phyloP scores from a whole-genome alignment of 108 stramenopile species.

The Nitzschia inconspicua region DNA sequence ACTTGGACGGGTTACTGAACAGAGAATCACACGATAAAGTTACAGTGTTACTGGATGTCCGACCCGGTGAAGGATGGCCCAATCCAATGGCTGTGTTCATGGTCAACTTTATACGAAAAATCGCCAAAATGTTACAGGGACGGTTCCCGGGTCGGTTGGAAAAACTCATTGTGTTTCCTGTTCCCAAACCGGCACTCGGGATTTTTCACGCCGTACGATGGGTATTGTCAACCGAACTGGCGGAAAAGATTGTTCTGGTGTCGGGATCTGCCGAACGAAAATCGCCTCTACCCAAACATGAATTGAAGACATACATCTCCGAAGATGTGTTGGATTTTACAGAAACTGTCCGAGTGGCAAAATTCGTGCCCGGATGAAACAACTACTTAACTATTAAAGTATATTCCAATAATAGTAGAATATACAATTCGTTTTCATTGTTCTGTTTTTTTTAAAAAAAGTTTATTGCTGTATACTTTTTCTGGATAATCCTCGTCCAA shows the following conservation, averaged over 20 bases:
- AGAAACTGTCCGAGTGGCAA: conserved; percentile 5
- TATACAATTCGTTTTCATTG: background rate
- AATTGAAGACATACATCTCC: conserved; percentile 32
- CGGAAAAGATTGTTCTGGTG: conserved; percentile 36
- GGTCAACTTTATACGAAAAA: conserved; percentile 49
- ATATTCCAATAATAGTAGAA: background rate
- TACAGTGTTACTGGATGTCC: conserved; percentile 53
- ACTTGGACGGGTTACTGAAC: conserved; percentile 49
- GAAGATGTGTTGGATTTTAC: conserved; percentile 31
- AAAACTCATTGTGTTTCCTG: conserved; percentile 49
- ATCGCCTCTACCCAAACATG: conserved; percentile 37
- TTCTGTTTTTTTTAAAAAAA: background rate
- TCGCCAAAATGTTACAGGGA: conserved; percentile 29
- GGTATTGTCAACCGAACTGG: conserved; percentile 37
- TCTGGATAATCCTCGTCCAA: conserved; percentile 30
- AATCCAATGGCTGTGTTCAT: conserved; percentile 49
- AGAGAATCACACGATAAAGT: conserved; percentile 48
- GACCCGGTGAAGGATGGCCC: conserved; percentile 64
- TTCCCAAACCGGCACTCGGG: conserved; percentile 45
- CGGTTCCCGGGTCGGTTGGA: conserved; percentile 51
- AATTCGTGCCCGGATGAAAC: background rate
- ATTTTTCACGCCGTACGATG: conserved; percentile 48
- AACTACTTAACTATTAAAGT: no score
- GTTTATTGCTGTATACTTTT: background rate
- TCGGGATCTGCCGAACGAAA: conserved; percentile 38